A percentile compares a stretch with the other conserved stretches of the same genome.
Evolutionary conservation across 192 early-diverging fungal species (phyloP).

Genomic region (Chytriomyces hyalinus): DNA sequence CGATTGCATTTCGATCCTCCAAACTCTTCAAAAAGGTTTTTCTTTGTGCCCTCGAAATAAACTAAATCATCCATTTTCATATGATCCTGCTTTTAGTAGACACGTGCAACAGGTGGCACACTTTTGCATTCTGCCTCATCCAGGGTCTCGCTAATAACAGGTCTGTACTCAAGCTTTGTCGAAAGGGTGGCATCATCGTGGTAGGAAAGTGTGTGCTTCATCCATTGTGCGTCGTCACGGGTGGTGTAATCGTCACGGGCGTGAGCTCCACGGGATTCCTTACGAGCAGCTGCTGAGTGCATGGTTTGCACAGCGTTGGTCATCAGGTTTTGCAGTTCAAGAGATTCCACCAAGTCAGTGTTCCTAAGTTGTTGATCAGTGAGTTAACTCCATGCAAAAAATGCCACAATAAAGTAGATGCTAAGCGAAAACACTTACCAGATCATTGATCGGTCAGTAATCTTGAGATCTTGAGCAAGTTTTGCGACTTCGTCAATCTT

Average conservation of each 20-base stretch:
- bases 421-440: constrained; percentile 60
- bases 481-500: constrained; percentile 85
- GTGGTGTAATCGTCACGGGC: constrained; percentile 91
- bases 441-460: constrained; percentile 91
- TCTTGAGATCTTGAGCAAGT: constrained; percentile 80
- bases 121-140: constrained; percentile 93
- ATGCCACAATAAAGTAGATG: neutral
- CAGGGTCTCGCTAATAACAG: constrained; percentile 79
- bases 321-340: constrained; percentile 97
- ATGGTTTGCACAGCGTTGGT: constrained; percentile 91
- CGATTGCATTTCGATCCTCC: too few species aligned
- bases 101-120: constrained; percentile 86
- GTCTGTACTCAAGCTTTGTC: constrained; percentile 82
- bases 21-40: too few species aligned
- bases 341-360: constrained; percentile 93
- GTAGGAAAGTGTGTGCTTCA: constrained; percentile 98
- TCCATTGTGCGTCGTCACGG: constrained; percentile 93
- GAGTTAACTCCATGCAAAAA: too few species aligned
- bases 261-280: constrained; percentile 98
- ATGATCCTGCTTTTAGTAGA: constrained; percentile 65
- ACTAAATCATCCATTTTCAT: too few species aligned
- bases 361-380: constrained; percentile 56
- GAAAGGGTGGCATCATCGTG: constrained; percentile 79
- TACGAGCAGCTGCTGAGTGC: constrained; percentile 83
- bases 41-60: too few species aligned